Conservation (phyloP, 1,139 yeast species). For the Suhomyces wounanorum region DNA sequence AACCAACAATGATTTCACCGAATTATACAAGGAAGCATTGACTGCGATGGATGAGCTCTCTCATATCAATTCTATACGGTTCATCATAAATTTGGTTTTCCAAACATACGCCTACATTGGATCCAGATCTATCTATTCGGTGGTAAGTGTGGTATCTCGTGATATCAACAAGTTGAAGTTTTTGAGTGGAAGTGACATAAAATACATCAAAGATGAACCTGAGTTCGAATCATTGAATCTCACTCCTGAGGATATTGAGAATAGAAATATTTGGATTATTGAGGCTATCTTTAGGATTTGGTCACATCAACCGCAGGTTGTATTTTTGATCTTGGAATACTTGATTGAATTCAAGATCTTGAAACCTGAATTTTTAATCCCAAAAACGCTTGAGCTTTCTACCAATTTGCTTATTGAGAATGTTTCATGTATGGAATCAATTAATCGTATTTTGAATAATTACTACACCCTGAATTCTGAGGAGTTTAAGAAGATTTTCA, state of each 20-base stretch:
- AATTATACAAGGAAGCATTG: constrained; percentile 34
- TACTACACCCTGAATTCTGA: constrained; percentile 14
- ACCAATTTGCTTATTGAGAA: constrained; percentile 42
- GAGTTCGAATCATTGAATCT: constrained; percentile 42
- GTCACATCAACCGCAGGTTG: constrained; percentile 82
- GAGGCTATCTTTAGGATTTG: constrained; percentile 74
- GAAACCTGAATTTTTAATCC: constrained; percentile 42
- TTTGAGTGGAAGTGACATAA: constrained; percentile 38
- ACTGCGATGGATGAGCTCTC: constrained; percentile 22
- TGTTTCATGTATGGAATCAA: constrained; percentile 50
- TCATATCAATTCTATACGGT: constrained; percentile 42
- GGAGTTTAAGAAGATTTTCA: constrained; percentile 27
- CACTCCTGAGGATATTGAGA: constrained; percentile 32
- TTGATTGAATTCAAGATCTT: constrained; percentile 56
- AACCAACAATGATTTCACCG: constrained; percentile 41
- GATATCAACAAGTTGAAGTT: constrained; percentile 53
- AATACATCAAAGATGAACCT: constrained; percentile 33
- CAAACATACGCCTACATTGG: constrained; percentile 83
- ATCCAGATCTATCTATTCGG: constrained; percentile 86
- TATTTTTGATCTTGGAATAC: constrained; percentile 67
- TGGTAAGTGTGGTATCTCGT: constrained; percentile 66
- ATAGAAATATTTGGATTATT: constrained; percentile 49
- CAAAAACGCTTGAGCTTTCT: constrained; percentile 42
- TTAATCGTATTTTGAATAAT: constrained; percentile 37
- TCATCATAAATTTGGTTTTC: constrained; percentile 61